Base-by-base conservation (phyloP, 176 grass and related monocot species). In the Juncus inflexus region DNA sequence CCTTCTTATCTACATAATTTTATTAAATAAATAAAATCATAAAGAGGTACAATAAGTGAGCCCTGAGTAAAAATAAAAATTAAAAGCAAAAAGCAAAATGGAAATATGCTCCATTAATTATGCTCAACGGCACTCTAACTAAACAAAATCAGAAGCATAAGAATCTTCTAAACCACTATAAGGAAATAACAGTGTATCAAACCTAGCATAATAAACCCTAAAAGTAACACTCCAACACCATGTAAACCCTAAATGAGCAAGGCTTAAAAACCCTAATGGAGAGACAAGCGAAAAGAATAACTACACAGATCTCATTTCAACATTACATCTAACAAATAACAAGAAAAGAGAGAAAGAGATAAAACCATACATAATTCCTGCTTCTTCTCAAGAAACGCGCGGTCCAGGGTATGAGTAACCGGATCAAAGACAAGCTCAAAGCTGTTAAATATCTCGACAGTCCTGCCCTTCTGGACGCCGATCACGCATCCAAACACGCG, bases 401-500 rank as follows among this genome's bases (percentile, higher is more conserved):
- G 95, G 37, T 99, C 86, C 41, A 99, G 95, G 65, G 80, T 84
- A 35, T 85, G 85, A 49, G 85, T 76, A 52, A 78, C 45, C 38
- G 89, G 85, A 81, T 99, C 95, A 74, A 86, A 83, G 9, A 94
- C 77, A 64, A 99, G 95, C 75, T 99, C 95, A 75, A 99, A 99
- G 83, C 95, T 99, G 68, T 99, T 99, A 69, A 99, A 99, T 85
- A 99, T 94, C 89, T 99, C 95, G 11, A 99, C 89, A 13, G 76
- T 94, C 42, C 95, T 88, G 2, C 95, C 95, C 50, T 88, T 80
- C 86, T 94, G 95, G 60, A 85, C 78, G 12, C 95, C 95, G 80
- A 99, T 99, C 64, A 99, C 95, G 71, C 95, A 90, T 49, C 95
- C 95, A 38, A 99, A 90, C 37, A 99, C 89, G 67, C 89, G 80